Evolutionary conservation across 2,329 filamentous ascomycete genomes (phyloP), one percentile per base, ranked within the genome.

Genomic region (Trichoderma sp.): DNA sequence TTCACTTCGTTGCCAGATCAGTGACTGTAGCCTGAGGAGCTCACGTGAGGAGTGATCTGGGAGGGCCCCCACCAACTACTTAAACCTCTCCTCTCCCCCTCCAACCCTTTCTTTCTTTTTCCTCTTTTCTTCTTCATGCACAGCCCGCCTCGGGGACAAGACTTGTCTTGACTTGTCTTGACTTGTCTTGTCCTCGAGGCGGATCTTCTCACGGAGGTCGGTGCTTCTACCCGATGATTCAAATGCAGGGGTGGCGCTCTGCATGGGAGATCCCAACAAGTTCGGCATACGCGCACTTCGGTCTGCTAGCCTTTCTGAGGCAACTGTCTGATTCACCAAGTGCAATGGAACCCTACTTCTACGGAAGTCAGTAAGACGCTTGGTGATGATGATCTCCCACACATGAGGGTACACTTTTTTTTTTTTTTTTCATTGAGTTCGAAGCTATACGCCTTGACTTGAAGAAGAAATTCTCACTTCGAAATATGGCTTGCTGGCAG

Each of bases 361-460:
- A 51, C 36, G 61, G 24, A 32, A 51, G 61, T 12, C 15, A 18
- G 36, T 14, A 15, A 64, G 24, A 26, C 61, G 47, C 32, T 34
- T 60, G 53, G n/a, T 26, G 11, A 18, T 57, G 64, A 67, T 34
- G 64, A 67, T 8, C 18, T 57, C 64, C 64, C 30, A 34, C 43
- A 57, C 9, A 63, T 70, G 67, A 70, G 58, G 67, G 67, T 51
- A 24, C 30, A n/a, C 14, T 26, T n/a, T 24, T 24, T 24, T 39
- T 36, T 53, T 39, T 65, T 58, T 72, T 72, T 73, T 73, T 73
- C 73, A 72, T 73, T 73, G 71, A 72, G 73, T 15, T 53, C 34
- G 56, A 68, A 62, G 73, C 64, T 70, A 72, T 61, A 71, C 9
- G 69, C 74, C 66, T 72, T 70, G 61, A 60, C 66, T 73, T 71